Base-by-base conservation (phyloP, 306 rosid species). In the Acacia melanoxylon region DNA sequence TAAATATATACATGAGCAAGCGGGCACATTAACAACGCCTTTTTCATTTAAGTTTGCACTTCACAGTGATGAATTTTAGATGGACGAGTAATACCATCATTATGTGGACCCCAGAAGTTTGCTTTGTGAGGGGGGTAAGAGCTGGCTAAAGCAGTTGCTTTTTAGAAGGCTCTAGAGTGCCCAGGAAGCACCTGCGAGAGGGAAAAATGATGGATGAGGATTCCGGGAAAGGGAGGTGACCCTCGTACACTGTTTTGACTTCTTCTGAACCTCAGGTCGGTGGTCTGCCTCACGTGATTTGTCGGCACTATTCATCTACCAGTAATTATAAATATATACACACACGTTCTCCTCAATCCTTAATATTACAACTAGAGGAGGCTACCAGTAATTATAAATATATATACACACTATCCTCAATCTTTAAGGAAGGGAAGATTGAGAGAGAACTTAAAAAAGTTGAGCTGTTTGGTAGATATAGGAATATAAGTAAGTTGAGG, bases 251-350 rank as follows among this genome's bases (percentile, higher is more conserved):
- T 67, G 73, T 66, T 44, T 15, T 80, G 8, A 37, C 41, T 37
- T 37, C 6, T 37, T 37, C 6, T 37, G 41, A 37, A 8, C 41
- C 41, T 6, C 8, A 48, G 22, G 40, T 71, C 59, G 20, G 49
- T 17, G 14, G 42, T 17, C 33, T 1, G 16, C 20, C 46, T 78
- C 83, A 78, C 80, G 74, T 81, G 85, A 81, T 73, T 27, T 81
- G 85, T 81, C 83, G 76, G 87, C 72, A 19, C 10, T 15, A 6
- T 46, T 46, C 51, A 46, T 13, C 52, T 13, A 11, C 12, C 44
- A 7, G 3, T 29, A 35, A 35, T 5, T 5, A 35, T 35, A 35
- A 5, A 5, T 5, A 35, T 1, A 37, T 4, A 31, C 35, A 31
- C 35, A 31, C 35, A 31, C 8, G 1, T 1, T 37, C 6, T 37